Evolutionary conservation across 371 early-diverging fungal genomes (phyloP).

Genomic region (Conidiobolus incongruus): DNA sequence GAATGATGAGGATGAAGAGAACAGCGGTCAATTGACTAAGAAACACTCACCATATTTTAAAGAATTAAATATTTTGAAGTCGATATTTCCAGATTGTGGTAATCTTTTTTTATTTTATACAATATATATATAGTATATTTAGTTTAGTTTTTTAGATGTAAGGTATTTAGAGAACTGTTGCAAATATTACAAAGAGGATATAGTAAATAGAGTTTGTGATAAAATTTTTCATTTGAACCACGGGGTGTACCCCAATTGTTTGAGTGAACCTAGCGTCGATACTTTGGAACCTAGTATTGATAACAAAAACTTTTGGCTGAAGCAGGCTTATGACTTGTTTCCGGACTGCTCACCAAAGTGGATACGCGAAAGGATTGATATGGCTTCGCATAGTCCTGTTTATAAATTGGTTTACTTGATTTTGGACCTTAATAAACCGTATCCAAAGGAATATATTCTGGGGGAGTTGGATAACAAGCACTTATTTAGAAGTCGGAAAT

Average conservation of each 20-base stretch:
- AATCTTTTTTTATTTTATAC: background rate
- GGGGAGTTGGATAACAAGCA: constrained; percentile 14
- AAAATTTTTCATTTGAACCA: constrained; percentile 13
- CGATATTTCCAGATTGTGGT: background rate
- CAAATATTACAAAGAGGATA: constrained; percentile 12
- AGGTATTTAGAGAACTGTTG: constrained; percentile 19
- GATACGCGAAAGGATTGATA: constrained; percentile 13
- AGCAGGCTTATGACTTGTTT: constrained; percentile 18
- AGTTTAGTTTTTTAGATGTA: constrained; percentile 11
- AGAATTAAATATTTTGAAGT: no score
- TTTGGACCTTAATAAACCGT: constrained; percentile 2
- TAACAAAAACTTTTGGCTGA: constrained; percentile 12
- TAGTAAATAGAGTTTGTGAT: constrained; percentile 17
- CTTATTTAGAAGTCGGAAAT: constrained; percentile 12
- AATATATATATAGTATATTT: background rate
- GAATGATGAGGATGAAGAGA: no score
- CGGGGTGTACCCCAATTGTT: constrained; percentile 15
- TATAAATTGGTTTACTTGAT: constrained; percentile 13
- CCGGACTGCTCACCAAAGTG: constrained; percentile 18
- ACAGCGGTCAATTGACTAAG: no score
- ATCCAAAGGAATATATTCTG: constrained; percentile 14
- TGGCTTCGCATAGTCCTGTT: constrained; percentile 11
- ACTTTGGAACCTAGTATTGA: constrained; percentile 5
- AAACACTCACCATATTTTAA: no score
- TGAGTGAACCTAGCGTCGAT: background rate